phyloP scores from a whole-genome alignment of 2,329 filamentous ascomycete species.

The Calonectria leucothoes region DNA sequence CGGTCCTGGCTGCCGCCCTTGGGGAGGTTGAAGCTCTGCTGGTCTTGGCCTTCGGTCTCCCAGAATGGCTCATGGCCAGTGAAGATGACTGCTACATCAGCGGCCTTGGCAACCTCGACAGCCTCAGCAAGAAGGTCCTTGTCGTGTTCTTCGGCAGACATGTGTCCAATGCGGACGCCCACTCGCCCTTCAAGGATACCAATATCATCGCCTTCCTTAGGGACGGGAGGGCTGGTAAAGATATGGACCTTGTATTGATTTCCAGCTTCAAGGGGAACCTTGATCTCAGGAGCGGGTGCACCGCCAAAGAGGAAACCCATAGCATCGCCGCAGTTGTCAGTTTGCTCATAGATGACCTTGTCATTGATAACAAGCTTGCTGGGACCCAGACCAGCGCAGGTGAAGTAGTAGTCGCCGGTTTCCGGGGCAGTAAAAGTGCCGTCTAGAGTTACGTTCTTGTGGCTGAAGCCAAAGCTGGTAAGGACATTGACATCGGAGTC shows the following conservation, averaged over 20 bases:
- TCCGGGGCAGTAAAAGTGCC: constrained; percentile 46
- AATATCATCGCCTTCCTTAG: constrained; percentile 36
- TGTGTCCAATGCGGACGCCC: constrained; percentile 47
- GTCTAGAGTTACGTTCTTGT: constrained; percentile 45
- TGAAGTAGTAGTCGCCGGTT: constrained; percentile 47
- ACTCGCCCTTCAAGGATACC: constrained; percentile 48
- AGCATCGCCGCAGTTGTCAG: constrained; percentile 44
- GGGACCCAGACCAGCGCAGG: constrained; percentile 45
- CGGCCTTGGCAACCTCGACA: constrained; percentile 66
- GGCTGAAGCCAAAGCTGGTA: constrained; percentile 31
- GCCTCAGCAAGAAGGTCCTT: constrained; percentile 59
- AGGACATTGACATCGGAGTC: constrained; percentile 41
- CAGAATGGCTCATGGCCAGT: constrained; percentile 68
- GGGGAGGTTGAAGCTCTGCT: constrained; percentile 79
- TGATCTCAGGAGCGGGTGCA: constrained; percentile 44
- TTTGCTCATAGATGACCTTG: constrained; percentile 46
- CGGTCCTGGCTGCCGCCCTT: constrained; percentile 67
- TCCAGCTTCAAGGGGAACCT: constrained; percentile 43
- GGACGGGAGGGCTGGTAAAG: constrained; percentile 43
- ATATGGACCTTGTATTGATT: constrained; percentile 46
- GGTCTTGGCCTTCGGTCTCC: constrained; percentile 71
- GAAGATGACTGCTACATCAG: constrained; percentile 66
- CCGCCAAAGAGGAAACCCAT: constrained; percentile 50
- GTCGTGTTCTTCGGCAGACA: constrained; percentile 47
- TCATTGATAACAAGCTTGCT: constrained; percentile 46